Conservation (phyloP, 1,284 basidiomycete genomes). For the Hypsizygus ulmarius region DNA sequence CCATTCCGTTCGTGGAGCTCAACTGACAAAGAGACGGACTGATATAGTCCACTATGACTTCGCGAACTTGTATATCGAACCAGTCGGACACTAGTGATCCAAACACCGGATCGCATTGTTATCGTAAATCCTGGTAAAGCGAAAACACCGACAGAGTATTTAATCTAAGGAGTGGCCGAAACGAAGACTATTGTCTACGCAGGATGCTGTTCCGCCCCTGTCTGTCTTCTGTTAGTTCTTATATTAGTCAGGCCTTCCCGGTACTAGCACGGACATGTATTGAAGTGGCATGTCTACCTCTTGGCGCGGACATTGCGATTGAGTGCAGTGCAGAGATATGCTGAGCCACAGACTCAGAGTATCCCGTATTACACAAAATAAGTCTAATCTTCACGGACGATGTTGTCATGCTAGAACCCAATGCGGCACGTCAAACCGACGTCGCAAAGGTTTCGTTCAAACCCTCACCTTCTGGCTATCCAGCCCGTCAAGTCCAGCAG, state of each 20-base stretch:
- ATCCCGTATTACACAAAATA: too few relatives aligned
- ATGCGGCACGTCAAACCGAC: neutral
- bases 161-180: neutral
- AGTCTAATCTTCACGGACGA: conserved; percentile 22
- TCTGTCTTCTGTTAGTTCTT: conserved; percentile 46
- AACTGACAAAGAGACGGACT: too few relatives aligned
- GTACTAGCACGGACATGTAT: conserved; percentile 67
- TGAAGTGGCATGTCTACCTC: conserved; percentile 57
- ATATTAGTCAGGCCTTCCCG: conserved; percentile 14
- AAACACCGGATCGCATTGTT: too few relatives aligned
- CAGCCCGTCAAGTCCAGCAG: conserved; percentile 66
- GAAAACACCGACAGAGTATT: too few relatives aligned
- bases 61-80: too few relatives aligned
- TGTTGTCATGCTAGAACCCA: conserved; percentile 21
- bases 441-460: neutral
- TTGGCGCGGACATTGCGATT: conserved; percentile 63
- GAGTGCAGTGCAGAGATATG: conserved; percentile 59
- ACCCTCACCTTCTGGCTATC: conserved; percentile 39
- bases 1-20: too few relatives aligned
- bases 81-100: too few relatives aligned
- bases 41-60: too few relatives aligned
- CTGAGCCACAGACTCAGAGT: too few relatives aligned
- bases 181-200: conserved; percentile 33
- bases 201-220: conserved; percentile 46
- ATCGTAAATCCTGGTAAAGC: too few relatives aligned